Percentiles rank a stretch among this genome's conserved stretches.
phyloP scores from a whole-genome alignment of 2,329 filamentous ascomycete species.

The Talaromyces islandicus region DNA sequence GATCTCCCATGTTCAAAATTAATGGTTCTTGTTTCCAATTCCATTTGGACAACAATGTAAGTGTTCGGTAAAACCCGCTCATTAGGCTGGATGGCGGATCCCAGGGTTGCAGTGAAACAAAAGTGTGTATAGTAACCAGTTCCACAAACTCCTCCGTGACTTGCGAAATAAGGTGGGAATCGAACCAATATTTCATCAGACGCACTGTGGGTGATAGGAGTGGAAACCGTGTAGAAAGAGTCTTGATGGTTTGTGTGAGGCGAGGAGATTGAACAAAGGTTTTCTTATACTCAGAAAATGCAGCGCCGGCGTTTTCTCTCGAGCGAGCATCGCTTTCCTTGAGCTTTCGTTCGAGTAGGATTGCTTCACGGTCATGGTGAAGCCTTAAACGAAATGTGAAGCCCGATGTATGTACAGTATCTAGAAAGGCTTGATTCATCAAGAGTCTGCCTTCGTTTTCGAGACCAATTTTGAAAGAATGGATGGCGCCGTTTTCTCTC shows the following conservation, averaged over 20 bases:
- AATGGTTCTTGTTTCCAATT: slow-evolving; percentile 84
- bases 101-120: slow-evolving; percentile 79
- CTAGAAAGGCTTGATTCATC: slow-evolving; percentile 75
- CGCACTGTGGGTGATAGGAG: slow-evolving; percentile 77
- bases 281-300: slow-evolving; percentile 65
- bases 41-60: slow-evolving; percentile 78
- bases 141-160: slow-evolving; percentile 78
- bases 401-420: slow-evolving; percentile 67
- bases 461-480: slow-evolving; percentile 67
- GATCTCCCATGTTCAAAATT: slow-evolving; percentile 64
- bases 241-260: slow-evolving; percentile 75
- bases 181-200: slow-evolving; percentile 84
- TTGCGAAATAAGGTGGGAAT: slow-evolving; percentile 68
- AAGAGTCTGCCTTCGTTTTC: slow-evolving; percentile 66
- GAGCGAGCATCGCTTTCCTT: slow-evolving; percentile 65
- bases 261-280: slow-evolving; percentile 66
- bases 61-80: slow-evolving; percentile 73
- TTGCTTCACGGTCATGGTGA: slow-evolving; percentile 80
- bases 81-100: slow-evolving; percentile 66
- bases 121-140: slow-evolving; percentile 70
- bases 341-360: slow-evolving; percentile 69
- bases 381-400: slow-evolving; percentile 79
- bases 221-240: slow-evolving; percentile 72
- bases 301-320: slow-evolving; percentile 63
- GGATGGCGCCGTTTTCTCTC: slow-evolving; percentile 53